Percentiles rank a stretch among this genome's conserved stretches.
Conservation (phyloP, 495 filamentous ascomycete genomes). For the Friedmanniomyces endolithicus region DNA sequence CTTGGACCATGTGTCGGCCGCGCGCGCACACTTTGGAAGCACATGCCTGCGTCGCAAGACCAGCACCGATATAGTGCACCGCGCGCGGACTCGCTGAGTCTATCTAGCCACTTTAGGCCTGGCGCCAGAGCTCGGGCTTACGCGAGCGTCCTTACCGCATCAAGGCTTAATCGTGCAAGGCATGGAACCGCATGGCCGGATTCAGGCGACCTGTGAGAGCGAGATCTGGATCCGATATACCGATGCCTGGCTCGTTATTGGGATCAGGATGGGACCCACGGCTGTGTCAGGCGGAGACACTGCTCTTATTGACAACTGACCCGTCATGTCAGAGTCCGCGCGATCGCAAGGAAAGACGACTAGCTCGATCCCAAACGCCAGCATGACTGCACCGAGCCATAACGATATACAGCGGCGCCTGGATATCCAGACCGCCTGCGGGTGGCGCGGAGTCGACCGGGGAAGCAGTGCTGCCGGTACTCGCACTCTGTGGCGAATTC, state of each 20-base stretch:
- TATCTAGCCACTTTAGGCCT: neutral
- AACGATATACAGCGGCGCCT: conserved; percentile 4
- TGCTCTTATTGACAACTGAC: neutral
- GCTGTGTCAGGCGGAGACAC: too few species aligned
- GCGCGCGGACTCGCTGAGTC: too few species aligned
- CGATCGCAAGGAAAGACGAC: neutral
- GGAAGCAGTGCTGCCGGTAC: neutral
- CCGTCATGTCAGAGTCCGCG: neutral
- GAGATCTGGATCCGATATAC: too few species aligned
- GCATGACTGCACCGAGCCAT: neutral
- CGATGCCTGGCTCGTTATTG: too few species aligned
- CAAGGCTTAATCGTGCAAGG: neutral
- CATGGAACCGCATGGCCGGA: neutral
- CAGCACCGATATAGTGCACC: too few species aligned
- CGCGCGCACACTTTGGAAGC: too few species aligned
- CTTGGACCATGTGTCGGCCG: too few species aligned
- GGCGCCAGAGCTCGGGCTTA: neutral
- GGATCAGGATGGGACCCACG: too few species aligned
- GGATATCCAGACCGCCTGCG: conserved; percentile 5
- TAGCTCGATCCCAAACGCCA: neutral
- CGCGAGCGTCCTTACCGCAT: neutral
- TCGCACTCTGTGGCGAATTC: conserved; percentile 1
- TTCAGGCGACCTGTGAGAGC: too few species aligned
- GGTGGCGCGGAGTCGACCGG: neutral
- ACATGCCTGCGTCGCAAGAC: too few species aligned